Base-by-base conservation (phyloP, 1,284 basidiomycete species). In the Rhodotorula mucilaginosa region DNA sequence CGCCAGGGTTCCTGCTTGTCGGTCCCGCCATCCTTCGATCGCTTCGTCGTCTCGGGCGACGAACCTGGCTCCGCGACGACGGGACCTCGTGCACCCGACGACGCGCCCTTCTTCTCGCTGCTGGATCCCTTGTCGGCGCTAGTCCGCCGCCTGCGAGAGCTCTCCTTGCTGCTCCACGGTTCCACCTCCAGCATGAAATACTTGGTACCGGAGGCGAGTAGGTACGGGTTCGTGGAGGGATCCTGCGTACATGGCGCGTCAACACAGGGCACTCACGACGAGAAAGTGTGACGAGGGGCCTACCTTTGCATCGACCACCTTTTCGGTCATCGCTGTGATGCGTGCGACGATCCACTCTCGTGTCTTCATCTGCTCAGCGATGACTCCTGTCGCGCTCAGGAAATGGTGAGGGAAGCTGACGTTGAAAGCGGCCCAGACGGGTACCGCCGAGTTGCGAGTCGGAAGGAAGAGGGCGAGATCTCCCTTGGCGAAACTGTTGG, bases 381-480 rank as follows among this genome's bases (percentile, higher is more conserved):
- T 85, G 75, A 89, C 86, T 1, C 89, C 90, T 1, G 88, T 90
- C 10, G 92, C 90, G 79, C 93, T 88, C 58, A 99, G 86, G 84
- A 99, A 99, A 82, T 96, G 96, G 82, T 98, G 96, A 49, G 96
- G 96, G 81, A 93, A 95, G 10, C 91, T 78, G 62, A 76, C 90
- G 81, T 97, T 97, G 82, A 97, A 97, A 23, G 93, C 94, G n/a
- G 94, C 94, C 93, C 93, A 97, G 1, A 92, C 91, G 80, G 93
- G 93, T 54, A 90, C 89, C 2, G 92, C 87, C 26, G 93, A 92
- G 81, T 97, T 97, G 62, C 95, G 85, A 0, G 97, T 98, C 1
- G 96, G 96, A 46, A 99, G 84, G 82, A 99, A 99, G 51, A 99
- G 84, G 0, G 94, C 94, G 64, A 99, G 84, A 82, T 98, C 95